Conservation (phyloP, 2,329 filamentous ascomycete species). For the Massarina eburnea region DNA sequence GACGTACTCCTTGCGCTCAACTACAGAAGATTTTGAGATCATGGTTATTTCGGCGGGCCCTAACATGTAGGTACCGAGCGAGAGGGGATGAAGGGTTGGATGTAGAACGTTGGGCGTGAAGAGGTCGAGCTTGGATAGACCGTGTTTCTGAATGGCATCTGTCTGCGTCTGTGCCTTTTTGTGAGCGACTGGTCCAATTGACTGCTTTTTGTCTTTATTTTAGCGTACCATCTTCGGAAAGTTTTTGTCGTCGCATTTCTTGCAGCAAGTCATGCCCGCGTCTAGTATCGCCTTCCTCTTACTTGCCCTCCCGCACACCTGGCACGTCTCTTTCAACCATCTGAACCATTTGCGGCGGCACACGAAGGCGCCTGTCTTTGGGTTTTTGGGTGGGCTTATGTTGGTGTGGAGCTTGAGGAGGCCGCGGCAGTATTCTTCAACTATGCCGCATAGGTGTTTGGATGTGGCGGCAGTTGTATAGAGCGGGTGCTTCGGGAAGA, state of each 20-base stretch:
- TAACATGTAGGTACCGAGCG: conserved; percentile 17
- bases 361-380: conserved; percentile 10
- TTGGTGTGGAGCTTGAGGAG: conserved; percentile 26
- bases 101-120: conserved; percentile 35
- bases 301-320: conserved; percentile 29
- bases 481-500: conserved; percentile 16
- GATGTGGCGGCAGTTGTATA: conserved; percentile 26
- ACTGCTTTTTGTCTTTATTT: background rate
- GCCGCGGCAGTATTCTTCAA: conserved; percentile 34
- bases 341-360: conserved; percentile 27
- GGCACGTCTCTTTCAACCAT: conserved; percentile 25
- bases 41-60: conserved; percentile 25
- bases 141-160: conserved; percentile 17
- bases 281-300: conserved; percentile 28
- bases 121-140: conserved; percentile 34
- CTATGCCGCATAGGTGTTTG: conserved; percentile 22
- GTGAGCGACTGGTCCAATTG: background rate
- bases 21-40: conserved; percentile 25
- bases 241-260: conserved; percentile 23
- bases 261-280: conserved; percentile 25
- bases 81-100: conserved; percentile 24
- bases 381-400: conserved; percentile 16
- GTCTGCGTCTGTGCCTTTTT: conserved; percentile 32
- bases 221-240: conserved; percentile 32
- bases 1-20: conserved; percentile 22